A percentile compares a stretch with the other conserved stretches of the same genome.
Evolutionary conservation across 768 basidiomycete species (phyloP).

Genomic region (Lyophyllum decastes): DNA sequence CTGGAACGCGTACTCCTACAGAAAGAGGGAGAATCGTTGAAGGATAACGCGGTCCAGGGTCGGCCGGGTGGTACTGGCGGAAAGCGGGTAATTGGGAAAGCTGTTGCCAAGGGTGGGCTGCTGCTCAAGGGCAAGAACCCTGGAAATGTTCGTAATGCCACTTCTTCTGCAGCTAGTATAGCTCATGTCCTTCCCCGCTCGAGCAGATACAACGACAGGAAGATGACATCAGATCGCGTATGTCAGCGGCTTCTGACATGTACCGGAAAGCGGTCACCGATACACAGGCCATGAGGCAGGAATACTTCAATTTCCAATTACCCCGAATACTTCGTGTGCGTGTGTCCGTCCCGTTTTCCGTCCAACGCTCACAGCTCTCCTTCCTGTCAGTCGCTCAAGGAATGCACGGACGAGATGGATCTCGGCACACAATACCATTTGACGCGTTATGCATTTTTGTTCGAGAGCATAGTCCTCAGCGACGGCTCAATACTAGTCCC

Average conservation of each 20-base stretch:
- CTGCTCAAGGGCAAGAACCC: constrained; percentile 93
- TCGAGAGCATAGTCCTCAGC: constrained; percentile 85
- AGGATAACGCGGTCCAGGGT: constrained; percentile 73
- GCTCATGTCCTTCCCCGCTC: not conserved
- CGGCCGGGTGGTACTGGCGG: constrained; percentile 63
- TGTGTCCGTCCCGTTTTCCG: constrained; percentile 15
- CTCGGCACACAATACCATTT: constrained; percentile 98
- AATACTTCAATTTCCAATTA: constrained; percentile 97
- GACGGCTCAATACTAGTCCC: constrained; percentile 86
- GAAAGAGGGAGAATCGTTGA: constrained; percentile 93
- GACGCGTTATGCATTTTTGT: constrained; percentile 91
- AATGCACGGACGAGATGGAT: constrained; percentile 95
- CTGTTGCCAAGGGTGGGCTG: constrained; percentile 87
- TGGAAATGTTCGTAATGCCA: constrained; percentile 60
- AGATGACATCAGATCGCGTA: constrained; percentile 86
- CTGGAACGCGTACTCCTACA: constrained; percentile 88
- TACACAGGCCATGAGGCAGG: constrained; percentile 88
- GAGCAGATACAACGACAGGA: constrained; percentile 86
- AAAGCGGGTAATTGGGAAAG: constrained; percentile 87
- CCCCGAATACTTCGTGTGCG: constrained; percentile 90
- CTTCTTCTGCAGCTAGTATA: not conserved
- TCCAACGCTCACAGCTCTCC: constrained; percentile 3
- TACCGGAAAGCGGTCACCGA: constrained; percentile 91
- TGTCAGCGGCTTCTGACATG: constrained; percentile 84
- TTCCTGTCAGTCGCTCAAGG: constrained; percentile 74